These are phyloP conservation scores for Clonostachys rosea DNA, from an alignment of 2,329 filamentous ascomycete genomes.

Conservation along the genomic window DNA sequence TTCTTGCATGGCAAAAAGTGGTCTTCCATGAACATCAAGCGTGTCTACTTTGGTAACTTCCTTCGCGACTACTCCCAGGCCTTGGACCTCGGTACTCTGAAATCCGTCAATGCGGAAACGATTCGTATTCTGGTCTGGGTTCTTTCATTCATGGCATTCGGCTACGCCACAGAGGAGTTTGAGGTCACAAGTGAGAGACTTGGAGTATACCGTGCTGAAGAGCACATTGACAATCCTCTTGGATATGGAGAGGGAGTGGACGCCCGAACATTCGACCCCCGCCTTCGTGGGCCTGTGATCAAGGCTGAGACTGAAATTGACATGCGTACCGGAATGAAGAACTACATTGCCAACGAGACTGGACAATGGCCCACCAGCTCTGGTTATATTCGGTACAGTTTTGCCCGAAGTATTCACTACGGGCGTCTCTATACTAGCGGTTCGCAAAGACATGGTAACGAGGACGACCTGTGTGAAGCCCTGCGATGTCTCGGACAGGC, in stretches of 20 bases:
- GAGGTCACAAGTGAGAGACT: constrained; percentile 78
- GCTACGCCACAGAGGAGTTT: constrained; percentile 82
- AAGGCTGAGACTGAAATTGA: constrained; percentile 71
- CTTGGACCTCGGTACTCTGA: constrained; percentile 74
- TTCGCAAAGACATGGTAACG: constrained; percentile 54
- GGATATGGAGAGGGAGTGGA: constrained; percentile 84
- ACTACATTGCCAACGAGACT: constrained; percentile 91
- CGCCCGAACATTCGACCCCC: constrained; percentile 74
- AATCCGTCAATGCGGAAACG: constrained; percentile 72
- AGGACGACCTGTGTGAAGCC: constrained; percentile 76
- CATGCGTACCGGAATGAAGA: constrained; percentile 88
- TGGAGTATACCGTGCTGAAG: constrained; percentile 75
- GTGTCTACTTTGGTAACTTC: constrained; percentile 86
- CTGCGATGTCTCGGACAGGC: constrained; percentile 72
- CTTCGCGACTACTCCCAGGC: constrained; percentile 81
- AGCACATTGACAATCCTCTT: constrained; percentile 72
- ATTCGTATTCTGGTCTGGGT: constrained; percentile 79
- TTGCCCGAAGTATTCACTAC: constrained; percentile 71
- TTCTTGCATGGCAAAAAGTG: constrained; percentile 82
- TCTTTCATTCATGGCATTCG: constrained; percentile 75
- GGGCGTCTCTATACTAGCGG: constrained; percentile 71
- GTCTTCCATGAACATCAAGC: constrained; percentile 73
- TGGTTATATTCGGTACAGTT: constrained; percentile 75
- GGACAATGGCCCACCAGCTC: constrained; percentile 87
- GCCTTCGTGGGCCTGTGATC: constrained; percentile 76